Evolutionary conservation across 2,329 filamentous ascomycete genomes (phyloP).

Genomic region (Fonsecaea monophora): DNA sequence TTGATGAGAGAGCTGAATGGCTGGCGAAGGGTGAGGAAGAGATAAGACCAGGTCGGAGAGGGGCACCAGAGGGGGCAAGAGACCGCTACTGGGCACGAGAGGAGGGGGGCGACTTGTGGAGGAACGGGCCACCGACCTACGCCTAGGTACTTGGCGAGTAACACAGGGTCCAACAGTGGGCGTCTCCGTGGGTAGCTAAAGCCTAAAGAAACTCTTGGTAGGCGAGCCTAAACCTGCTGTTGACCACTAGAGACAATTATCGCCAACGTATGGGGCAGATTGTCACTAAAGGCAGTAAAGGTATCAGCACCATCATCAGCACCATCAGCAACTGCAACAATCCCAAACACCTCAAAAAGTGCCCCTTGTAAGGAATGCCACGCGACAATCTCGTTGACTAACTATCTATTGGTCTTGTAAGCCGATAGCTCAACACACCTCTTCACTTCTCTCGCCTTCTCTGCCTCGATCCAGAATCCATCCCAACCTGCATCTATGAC

Average conservation of each 20-base stretch:
- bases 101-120: conserved; percentile 9
- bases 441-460: not conserved
- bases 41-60: conserved; percentile 30
- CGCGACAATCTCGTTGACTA: conserved; percentile 3
- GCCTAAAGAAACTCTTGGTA: not conserved
- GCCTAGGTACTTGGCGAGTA: not conserved
- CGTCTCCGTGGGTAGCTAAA: not conserved
- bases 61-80: conserved; percentile 7
- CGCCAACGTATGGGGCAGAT: conserved; percentile 5
- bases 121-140: not conserved
- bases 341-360: not conserved
- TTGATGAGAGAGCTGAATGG: conserved; percentile 26
- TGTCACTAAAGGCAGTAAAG: not conserved
- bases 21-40: conserved; percentile 27
- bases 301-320: too few species aligned
- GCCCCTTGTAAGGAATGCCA: not conserved
- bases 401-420: not conserved
- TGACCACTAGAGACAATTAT: conserved; percentile 21
- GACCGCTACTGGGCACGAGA: not conserved
- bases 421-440: not conserved
- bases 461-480: not conserved
- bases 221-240: conserved; percentile 8
- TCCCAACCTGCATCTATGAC: not conserved
- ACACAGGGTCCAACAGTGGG: not conserved
- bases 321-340: not conserved